Base-by-base conservation (phyloP, 2,329 filamentous ascomycete genomes). In the Aspergillus tamarii region DNA sequence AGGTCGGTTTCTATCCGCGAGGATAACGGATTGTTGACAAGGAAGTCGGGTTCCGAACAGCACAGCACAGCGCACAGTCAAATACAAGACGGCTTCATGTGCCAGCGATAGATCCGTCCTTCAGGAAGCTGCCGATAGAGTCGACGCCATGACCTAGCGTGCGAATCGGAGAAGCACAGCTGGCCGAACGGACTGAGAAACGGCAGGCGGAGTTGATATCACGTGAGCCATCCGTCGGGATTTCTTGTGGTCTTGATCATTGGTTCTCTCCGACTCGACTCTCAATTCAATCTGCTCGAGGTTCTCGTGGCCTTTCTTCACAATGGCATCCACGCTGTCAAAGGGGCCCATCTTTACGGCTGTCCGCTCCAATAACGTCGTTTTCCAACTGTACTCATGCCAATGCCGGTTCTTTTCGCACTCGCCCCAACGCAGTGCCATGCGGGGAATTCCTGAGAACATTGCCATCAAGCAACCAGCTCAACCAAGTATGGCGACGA, bases 401-500 rank as follows among this genome's bases (percentile, higher is more conserved):
- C 73, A 73, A 70, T 74, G 66, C 64, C 77, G 78, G 57, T 58
- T 67, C 59, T 80, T 81, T 62, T 80, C 78, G 14, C 71, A 75
- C 45, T 66, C 73, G 12, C 59, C 69, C 57, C 71, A 71, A 50
- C 72, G 67, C 53, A 57, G 61, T 41, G 60, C 56, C 16, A 59
- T 61, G 48, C 65, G 64, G 56, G 66, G 65, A 3, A 57, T 71
- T 26, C 64, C 67, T 1, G 65, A 72, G 58, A 68, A 64, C 9
- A 59, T 77, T 34, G 60, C 66, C 19, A 66, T 73, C 52, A 77
- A 72, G 63, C 66, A 71, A 30, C 74, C 74, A 6, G 65, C 76
- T 7, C 74, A 80, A 64, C 78, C 78, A 34, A 81, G 80, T 59
- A 77, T 81, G 70, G 74, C 73, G 56, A 72, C 76, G 34, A 68